A percentile compares a stretch with the other conserved stretches of the same genome.
Evolutionary conservation across 768 basidiomycete species (phyloP).

Genomic region (Leccinum broughii): DNA sequence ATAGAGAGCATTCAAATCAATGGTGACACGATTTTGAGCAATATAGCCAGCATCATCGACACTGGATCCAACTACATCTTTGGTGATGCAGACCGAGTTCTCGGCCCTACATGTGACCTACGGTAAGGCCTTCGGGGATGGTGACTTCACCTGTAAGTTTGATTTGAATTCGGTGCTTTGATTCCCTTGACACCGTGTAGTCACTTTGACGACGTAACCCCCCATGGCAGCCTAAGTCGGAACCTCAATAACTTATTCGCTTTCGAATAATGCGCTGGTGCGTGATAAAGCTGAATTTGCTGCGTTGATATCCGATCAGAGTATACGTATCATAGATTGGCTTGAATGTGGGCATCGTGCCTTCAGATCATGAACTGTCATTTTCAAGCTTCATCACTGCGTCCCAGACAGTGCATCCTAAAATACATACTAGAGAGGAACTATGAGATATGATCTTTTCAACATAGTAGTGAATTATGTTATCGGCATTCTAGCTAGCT

Average conservation of each 20-base stretch:
- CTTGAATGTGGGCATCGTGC: neutral
- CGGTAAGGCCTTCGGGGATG: constrained; percentile 19
- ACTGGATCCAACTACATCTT: constrained; percentile 22
- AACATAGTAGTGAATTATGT: too few species aligned
- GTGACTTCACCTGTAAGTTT: constrained; percentile 32
- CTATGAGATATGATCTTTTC: too few species aligned
- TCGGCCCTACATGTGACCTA: neutral
- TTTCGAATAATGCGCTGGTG: neutral
- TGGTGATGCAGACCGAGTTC: constrained; percentile 9
- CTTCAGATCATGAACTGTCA: neutral
- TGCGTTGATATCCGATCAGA: too few species aligned
- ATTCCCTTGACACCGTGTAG: constrained; percentile 1
- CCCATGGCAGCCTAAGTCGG: neutral
- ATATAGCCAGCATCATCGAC: constrained; percentile 15
- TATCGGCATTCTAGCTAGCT: too few species aligned
- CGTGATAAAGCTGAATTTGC: neutral
- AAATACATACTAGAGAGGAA: too few species aligned
- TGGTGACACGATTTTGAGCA: constrained; percentile 1
- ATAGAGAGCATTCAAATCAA: constrained; percentile 11
- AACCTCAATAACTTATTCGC: neutral
- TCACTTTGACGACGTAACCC: constrained; percentile 5
- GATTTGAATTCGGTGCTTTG: neutral
- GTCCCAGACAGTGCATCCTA: too few species aligned
- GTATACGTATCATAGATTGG: neutral
- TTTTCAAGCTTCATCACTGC: neutral